Percentiles rank a stretch among this genome's conserved stretches.
Conservation (phyloP, 441 rosid species). For the Adansonia madagascariensis region DNA sequence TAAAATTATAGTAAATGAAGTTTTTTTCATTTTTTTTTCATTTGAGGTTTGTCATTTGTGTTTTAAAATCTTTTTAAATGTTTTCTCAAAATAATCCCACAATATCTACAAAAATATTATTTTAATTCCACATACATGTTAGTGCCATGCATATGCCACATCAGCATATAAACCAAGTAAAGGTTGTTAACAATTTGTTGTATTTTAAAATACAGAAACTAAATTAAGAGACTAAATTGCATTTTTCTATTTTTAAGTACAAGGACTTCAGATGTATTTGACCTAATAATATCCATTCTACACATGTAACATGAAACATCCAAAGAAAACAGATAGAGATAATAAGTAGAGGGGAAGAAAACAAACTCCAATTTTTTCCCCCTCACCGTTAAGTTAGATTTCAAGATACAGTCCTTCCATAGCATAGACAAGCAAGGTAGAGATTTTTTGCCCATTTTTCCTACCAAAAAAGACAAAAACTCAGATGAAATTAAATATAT, state of each 20-base stretch:
- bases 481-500: constrained; percentile 35
- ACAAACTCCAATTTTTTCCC: not conserved
- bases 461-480: constrained; percentile 40
- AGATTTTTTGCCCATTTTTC: constrained; percentile 97
- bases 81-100: not conserved
- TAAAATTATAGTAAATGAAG: too few relatives aligned
- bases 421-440: constrained; percentile 82
- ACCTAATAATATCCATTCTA: not conserved
- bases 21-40: too few relatives aligned
- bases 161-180: not conserved
- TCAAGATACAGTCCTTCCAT: constrained; percentile 91
- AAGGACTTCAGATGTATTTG: not conserved
- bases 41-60: too few relatives aligned
- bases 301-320: not conserved
- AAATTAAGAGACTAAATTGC: not conserved
- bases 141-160: not conserved
- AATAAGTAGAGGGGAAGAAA: not conserved
- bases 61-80: too few relatives aligned
- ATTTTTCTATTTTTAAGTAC: not conserved
- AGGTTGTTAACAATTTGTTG: not conserved
- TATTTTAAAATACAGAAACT: not conserved
- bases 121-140: not conserved
- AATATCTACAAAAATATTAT: not conserved
- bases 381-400: constrained; percentile 3
- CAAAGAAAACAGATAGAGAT: not conserved